Conservation (phyloP, 2,329 filamentous ascomycete genomes). For the Falciphora oryzae region DNA sequence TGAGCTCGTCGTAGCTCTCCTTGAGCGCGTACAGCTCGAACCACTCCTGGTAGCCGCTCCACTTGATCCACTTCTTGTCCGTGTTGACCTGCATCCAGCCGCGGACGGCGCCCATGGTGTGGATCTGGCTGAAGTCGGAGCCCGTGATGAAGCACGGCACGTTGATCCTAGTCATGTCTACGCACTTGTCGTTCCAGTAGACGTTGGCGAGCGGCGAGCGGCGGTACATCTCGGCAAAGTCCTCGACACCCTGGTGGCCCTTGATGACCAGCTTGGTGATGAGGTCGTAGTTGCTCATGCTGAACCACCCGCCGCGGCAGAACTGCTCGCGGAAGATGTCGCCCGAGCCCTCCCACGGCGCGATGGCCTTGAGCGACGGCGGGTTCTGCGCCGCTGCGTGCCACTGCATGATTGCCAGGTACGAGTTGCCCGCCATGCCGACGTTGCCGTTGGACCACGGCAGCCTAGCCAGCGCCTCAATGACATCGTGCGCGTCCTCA, state of each 20-base stretch:
- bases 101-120: constrained; percentile 30
- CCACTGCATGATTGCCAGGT: constrained; percentile 18
- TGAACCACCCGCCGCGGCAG: constrained; percentile 33
- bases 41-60: constrained; percentile 36
- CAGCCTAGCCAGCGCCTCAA: constrained; percentile 24
- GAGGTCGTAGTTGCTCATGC: constrained; percentile 35
- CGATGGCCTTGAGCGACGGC: constrained; percentile 14
- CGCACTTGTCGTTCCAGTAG: constrained; percentile 33
- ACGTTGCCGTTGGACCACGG: constrained; percentile 26
- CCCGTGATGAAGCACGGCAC: constrained; percentile 29
- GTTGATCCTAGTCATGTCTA: constrained; percentile 29
- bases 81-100: constrained; percentile 29
- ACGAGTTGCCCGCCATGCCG: constrained; percentile 27
- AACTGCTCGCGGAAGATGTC: constrained; percentile 43
- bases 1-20: constrained; percentile 29
- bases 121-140: constrained; percentile 26
- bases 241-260: constrained; percentile 29
- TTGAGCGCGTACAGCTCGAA: constrained; percentile 33
- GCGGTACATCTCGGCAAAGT: constrained; percentile 35
- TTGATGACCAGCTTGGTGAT: constrained; percentile 32
- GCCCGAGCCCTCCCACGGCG: constrained; percentile 37
- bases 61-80: constrained; percentile 35
- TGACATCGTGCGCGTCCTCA: constrained; percentile 21
- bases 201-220: constrained; percentile 26
- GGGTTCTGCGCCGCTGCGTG: constrained; percentile 13